Base-by-base conservation (phyloP, 1,284 basidiomycete species). In the Caloboletus firmus region DNA sequence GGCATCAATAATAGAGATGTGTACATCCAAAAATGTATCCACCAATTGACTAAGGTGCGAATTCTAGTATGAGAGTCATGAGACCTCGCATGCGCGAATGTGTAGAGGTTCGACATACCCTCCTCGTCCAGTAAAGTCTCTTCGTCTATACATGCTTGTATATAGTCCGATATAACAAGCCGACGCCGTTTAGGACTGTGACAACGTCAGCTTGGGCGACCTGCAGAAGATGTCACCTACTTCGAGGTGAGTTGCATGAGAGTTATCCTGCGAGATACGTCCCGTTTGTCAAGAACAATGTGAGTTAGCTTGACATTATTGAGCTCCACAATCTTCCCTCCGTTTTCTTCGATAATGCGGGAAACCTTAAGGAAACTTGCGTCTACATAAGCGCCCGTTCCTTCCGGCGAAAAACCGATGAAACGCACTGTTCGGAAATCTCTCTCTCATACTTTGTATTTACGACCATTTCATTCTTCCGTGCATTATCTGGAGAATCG, bases 271-370 rank as follows among this genome's bases (percentile, higher is more conserved):
- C 92, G 82, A 56, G 80, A 83, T 45, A 76, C 76, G 58, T 93
- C 90, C 12, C 85, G 80, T 69, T 87, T 88, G 71, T 95, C 89
- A 54, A 94, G 70, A 39, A 96, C 76, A 39, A 96, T 74, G 68
- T 96, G 94, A 0, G 94, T 95, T 32, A 96, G 74, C 63, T 87
- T 89, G 8, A 84, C 79, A 49, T 95, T 83, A 49, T 82, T 72
- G 3, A 96, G 74, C 52, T 80, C 80, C 5, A 79, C 83, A 17
- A 93, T 65, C 45, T 74, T 79, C 1, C 93, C 94, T 34, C 93
- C 93, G 59, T 91, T 83, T 3, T 80, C 75, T 11, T 61, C 70
- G 49, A 96, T 85, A 13, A 78, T 66, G 52, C 72, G 71, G 10
- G 75, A 70, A 4, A 89, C 66, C 30, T 82, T 69, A 8, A 59